Evolutionary conservation across 1,139 yeast genomes (phyloP), one percentile per base, ranked within the genome.

Genomic region (Taphrina communis): DNA sequence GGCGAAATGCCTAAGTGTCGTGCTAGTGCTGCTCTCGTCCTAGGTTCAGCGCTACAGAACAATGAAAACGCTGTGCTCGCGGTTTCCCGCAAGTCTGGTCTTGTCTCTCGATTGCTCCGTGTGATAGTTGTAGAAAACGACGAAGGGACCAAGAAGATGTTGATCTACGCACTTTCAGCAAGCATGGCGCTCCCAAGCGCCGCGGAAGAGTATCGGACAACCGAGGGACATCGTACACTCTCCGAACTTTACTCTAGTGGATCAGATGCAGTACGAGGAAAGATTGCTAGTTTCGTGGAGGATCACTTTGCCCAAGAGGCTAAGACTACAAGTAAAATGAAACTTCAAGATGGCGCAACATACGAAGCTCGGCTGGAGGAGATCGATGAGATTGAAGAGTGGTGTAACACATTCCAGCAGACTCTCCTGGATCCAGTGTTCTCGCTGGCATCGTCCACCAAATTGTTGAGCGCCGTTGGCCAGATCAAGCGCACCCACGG

Each of bases 41-140:
- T 79, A 41, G 80, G 81, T 1, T 78, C 80, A 4, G 73, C 75
- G 2, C 80, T 90, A 66, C 82, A 96, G 74, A 91, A 91, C 76
- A 91, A 91, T 75, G 87, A 87, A 0, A 84, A 83, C 1, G 93
- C 96, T 0, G 78, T 86, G 14, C 76, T 78, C 9, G 77, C 70
- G 19, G 63, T 70, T 19, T 68, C 69, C 25, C 19, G 9, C 6
- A 68, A 66, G n/a, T 66, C 69, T 8, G 59, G 66, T 21, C 71
- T 70, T 41, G 72, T 70, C 12, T 35, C 67, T 6, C 56, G 66
- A 38, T 58, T 75, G 31, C 66, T 76, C 17, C 25, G 68, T 5
- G 62, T 70, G 9, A 63, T 76, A 14, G 52, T 58, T 8, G 36
- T 53, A 19, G 76, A 74, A 61, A 9, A 2, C 42, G 42, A 14